Evolutionary conservation across 495 filamentous ascomycete genomes (phyloP).

Genomic region (Thozetella sp.): DNA sequence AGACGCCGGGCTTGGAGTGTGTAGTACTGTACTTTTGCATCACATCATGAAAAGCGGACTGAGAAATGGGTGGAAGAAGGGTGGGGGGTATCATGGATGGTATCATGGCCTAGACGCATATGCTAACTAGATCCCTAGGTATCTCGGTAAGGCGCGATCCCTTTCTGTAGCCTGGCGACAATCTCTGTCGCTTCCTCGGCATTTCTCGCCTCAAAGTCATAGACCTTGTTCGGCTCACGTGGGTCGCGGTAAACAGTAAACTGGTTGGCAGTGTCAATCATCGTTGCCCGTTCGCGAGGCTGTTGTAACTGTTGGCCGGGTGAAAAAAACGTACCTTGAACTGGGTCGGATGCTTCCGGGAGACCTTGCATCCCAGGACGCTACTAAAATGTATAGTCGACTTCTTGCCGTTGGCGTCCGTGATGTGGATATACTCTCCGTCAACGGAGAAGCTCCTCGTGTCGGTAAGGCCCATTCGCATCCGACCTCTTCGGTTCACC

Average conservation of each 20-base stretch:
- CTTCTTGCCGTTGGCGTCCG: constrained; percentile 77
- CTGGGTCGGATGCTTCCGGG: constrained; percentile 84
- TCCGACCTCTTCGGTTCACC: constrained; percentile 90
- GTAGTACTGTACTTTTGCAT: too few relatives aligned
- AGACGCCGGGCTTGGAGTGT: too few relatives aligned
- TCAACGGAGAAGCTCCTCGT: constrained; percentile 88
- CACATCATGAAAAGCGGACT: too few relatives aligned
- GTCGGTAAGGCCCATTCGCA: constrained; percentile 80
- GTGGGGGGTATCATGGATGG: constrained; percentile 1
- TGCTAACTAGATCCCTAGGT: constrained; percentile 12
- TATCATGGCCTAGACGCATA: neutral
- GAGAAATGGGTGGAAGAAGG: neutral
- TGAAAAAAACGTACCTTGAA: constrained; percentile 66
- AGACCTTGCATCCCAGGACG: constrained; percentile 92
- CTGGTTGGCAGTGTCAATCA: neutral
- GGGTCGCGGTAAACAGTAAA: constrained; percentile 69
- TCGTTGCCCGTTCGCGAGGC: neutral
- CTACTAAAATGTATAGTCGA: constrained; percentile 91
- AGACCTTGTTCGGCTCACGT: constrained; percentile 87
- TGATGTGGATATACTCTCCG: constrained; percentile 93
- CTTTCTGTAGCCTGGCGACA: constrained; percentile 83
- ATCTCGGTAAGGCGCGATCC: constrained; percentile 55
- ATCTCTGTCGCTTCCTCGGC: constrained; percentile 83
- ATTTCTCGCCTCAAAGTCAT: constrained; percentile 91
- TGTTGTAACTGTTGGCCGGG: neutral